Evolutionary conservation across 345 rosid genomes (phyloP).

Genomic region (Moricandia arvensis): DNA sequence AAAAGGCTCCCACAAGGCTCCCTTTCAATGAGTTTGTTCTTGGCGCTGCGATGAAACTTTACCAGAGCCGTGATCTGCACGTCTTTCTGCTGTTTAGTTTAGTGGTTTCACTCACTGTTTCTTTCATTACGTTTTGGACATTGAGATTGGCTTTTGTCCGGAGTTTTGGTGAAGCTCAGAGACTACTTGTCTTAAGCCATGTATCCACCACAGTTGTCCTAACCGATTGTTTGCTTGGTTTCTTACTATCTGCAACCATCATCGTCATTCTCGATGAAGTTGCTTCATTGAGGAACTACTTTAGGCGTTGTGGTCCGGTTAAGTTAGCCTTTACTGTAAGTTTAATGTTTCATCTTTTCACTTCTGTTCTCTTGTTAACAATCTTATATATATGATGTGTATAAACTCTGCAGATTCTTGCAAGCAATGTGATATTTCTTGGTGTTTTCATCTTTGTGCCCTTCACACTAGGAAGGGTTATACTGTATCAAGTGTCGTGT

Average conservation of each 20-base stretch:
- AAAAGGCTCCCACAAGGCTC: not conserved
- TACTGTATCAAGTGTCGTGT: slow-evolving; percentile 49
- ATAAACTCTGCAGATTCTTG: slow-evolving; percentile 69
- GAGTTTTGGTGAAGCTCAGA: slow-evolving; percentile 92
- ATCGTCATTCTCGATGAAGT: slow-evolving; percentile 96
- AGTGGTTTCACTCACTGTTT: slow-evolving; percentile 84
- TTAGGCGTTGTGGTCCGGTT: slow-evolving; percentile 87
- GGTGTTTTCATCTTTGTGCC: slow-evolving; percentile 90
- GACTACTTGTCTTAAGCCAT: slow-evolving; percentile 83
- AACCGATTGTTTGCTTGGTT: slow-evolving; percentile 97
- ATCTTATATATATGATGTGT: not conserved
- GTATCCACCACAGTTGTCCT: slow-evolving; percentile 78
- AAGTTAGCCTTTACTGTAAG: not conserved
- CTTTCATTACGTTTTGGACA: slow-evolving; percentile 96
- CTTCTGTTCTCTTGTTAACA: not conserved
- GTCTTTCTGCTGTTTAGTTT: slow-evolving; percentile 67
- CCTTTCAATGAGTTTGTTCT: not conserved
- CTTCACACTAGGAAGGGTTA: slow-evolving; percentile 82
- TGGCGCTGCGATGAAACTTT: not conserved
- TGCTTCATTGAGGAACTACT: slow-evolving; percentile 92
- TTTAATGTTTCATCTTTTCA: not conserved
- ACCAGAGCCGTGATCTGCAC: not conserved
- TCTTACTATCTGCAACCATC: slow-evolving; percentile 94
- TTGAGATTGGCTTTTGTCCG: slow-evolving; percentile 93
- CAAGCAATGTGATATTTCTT: slow-evolving; percentile 96